Evolutionary conservation across 805 yeast species (phyloP).

Genomic region (Barnettozyma wickerhamii): DNA sequence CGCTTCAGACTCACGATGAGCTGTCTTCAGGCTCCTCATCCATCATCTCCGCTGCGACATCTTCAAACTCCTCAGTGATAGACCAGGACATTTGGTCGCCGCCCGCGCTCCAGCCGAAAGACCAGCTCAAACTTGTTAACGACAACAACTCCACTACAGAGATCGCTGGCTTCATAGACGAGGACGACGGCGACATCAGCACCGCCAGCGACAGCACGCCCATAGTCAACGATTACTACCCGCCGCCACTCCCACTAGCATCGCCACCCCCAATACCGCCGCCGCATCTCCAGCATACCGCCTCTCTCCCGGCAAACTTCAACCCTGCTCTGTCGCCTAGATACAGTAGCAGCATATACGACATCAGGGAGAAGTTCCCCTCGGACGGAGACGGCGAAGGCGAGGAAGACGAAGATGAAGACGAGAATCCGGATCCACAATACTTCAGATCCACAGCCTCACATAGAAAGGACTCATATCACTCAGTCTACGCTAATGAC

Average conservation of each 20-base stretch:
- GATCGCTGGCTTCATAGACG: slow-evolving; percentile 5
- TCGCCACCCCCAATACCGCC: slow-evolving; percentile 10
- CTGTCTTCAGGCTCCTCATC: slow-evolving; percentile 5
- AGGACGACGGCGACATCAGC: slow-evolving; percentile 3
- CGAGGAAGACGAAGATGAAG: slow-evolving; percentile 1
- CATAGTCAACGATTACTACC: slow-evolving; percentile 9
- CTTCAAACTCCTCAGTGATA: slow-evolving; percentile 18
- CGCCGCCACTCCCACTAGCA: slow-evolving; percentile 14
- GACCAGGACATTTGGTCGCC: slow-evolving; percentile 32
- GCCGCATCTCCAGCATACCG: not conserved
- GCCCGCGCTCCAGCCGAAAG: slow-evolving; percentile 35
- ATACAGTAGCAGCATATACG: not conserved
- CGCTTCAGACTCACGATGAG: not conserved
- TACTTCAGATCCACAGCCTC: slow-evolving; percentile 9
- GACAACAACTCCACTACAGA: slow-evolving; percentile 13
- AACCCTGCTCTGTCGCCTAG: not conserved
- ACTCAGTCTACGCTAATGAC: slow-evolving; percentile 35
- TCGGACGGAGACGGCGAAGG: slow-evolving; percentile 2
- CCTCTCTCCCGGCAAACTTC: not conserved
- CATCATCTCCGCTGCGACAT: slow-evolving; percentile 4
- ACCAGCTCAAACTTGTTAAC: slow-evolving; percentile 32
- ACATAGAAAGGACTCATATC: slow-evolving; percentile 36
- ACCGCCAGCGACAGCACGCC: not conserved
- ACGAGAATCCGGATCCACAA: slow-evolving; percentile 1
- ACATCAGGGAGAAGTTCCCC: not conserved